phyloP scores from a whole-genome alignment of 2,329 filamentous ascomycete species.

The Leptographium flavum region DNA sequence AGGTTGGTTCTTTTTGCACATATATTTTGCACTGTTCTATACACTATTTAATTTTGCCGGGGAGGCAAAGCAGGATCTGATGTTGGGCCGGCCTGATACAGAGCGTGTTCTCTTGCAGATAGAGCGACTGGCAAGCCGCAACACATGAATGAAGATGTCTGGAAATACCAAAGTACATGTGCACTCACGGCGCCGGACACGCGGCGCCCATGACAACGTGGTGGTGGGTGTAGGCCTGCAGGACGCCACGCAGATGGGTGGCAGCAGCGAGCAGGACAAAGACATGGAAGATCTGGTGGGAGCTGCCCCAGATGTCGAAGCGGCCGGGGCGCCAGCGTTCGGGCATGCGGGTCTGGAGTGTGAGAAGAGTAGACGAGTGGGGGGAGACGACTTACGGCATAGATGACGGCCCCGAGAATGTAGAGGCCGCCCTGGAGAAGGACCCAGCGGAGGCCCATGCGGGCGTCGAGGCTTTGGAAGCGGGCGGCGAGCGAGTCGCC shows the following conservation, averaged over 20 bases:
- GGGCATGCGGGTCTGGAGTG: slow-evolving; percentile 54
- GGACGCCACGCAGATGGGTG: slow-evolving; percentile 66
- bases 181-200: slow-evolving; percentile 25
- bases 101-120: no score
- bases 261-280: slow-evolving; percentile 72
- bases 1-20: background rate
- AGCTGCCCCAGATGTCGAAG: slow-evolving; percentile 86
- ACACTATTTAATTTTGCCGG: background rate
- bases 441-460: slow-evolving; percentile 72
- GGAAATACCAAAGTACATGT: background rate
- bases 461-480: slow-evolving; percentile 45
- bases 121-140: no score
- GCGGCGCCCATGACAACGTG: slow-evolving; percentile 45
- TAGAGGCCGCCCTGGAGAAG: slow-evolving; percentile 71
- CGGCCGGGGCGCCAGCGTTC: slow-evolving; percentile 63
- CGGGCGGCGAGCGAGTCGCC: slow-evolving; percentile 35
- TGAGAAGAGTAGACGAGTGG: background rate
- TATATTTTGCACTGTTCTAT: background rate
- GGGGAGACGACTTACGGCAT: slow-evolving; percentile 43
- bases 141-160: no score
- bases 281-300: slow-evolving; percentile 92
- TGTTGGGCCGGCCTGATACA: background rate
- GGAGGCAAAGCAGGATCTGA: background rate
- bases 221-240: slow-evolving; percentile 75
- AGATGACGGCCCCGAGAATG: slow-evolving; percentile 71